Percentiles rank a stretch among this genome's conserved stretches.
These are phyloP conservation scores for Pisolithus microcarpus DNA, from an alignment of 768 basidiomycete genomes.

Conservation along the genomic window DNA sequence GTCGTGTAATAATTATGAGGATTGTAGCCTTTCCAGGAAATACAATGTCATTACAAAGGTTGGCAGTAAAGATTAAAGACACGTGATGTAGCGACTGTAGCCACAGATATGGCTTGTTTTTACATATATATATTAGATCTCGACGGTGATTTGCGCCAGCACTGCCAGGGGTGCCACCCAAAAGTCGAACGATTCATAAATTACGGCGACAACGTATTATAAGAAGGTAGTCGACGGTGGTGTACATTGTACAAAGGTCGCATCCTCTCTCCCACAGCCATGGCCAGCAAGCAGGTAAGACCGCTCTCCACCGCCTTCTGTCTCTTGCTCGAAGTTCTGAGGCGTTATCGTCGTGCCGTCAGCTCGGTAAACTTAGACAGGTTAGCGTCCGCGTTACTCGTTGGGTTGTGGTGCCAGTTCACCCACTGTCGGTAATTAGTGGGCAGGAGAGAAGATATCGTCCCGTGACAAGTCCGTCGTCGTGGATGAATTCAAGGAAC, in stretches of 20 bases:
- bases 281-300: conserved; percentile 64
- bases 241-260: neutral
- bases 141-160: too few species aligned
- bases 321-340: neutral
- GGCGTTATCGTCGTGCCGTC: neutral
- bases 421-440: conserved; percentile 39
- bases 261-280: conserved; percentile 19
- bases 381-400: conserved; percentile 30
- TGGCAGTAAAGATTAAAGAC: too few species aligned
- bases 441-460: conserved; percentile 87
- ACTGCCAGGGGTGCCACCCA: too few species aligned
- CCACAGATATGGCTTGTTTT: too few species aligned
- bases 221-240: too few species aligned
- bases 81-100: too few species aligned
- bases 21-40: too few species aligned
- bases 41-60: too few species aligned
- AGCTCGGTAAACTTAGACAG: conserved; percentile 78
- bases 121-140: too few species aligned
- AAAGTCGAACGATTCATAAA: too few species aligned
- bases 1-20: too few species aligned
- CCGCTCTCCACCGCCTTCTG: neutral
- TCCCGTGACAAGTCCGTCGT: conserved; percentile 73
- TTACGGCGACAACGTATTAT: too few species aligned
- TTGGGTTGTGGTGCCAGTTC: conserved; percentile 6
- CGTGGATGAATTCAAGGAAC: conserved; percentile 71